Conservation (phyloP, 305 asterid species). For the Euphrasia arctica region DNA sequence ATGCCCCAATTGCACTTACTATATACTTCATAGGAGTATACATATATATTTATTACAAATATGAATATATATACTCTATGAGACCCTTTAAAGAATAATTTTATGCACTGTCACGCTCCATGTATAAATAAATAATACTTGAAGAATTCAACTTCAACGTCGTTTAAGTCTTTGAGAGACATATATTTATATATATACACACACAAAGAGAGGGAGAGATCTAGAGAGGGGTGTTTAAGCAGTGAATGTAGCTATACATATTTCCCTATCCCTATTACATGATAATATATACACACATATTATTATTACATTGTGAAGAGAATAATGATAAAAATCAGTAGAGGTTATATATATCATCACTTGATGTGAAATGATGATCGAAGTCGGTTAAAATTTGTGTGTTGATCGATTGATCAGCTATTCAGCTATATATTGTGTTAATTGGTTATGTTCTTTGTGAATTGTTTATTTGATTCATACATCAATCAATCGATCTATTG, state of each 20-base stretch:
- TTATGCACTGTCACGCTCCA: constrained; percentile 28
- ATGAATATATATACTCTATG: not conserved
- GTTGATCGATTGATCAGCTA: not conserved
- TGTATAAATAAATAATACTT: constrained; percentile 32
- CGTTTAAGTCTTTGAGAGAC: constrained; percentile 48
- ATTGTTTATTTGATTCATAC: not conserved
- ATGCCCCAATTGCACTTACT: constrained; percentile 42
- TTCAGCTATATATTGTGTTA: not conserved
- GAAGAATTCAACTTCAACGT: constrained; percentile 63
- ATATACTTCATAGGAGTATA: not conserved
- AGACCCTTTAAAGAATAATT: not conserved
- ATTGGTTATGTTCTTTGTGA: not conserved
- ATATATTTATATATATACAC: not conserved
- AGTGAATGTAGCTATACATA: constrained; percentile 21
- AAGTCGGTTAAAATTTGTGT: not conserved
- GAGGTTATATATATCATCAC: too few relatives aligned
- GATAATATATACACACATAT: not conserved
- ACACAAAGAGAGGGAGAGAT: not conserved
- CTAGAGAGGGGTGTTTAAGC: constrained; percentile 12
- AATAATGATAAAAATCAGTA: too few relatives aligned
- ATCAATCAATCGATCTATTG: not conserved
- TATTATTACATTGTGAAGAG: too few relatives aligned
- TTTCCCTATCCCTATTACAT: not conserved
- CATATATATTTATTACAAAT: constrained; percentile 2
- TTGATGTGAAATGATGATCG: too few relatives aligned